phyloP scores from a whole-genome alignment of 371 early-diverging fungal genomes.

The Basidiobolus meristosporus region DNA sequence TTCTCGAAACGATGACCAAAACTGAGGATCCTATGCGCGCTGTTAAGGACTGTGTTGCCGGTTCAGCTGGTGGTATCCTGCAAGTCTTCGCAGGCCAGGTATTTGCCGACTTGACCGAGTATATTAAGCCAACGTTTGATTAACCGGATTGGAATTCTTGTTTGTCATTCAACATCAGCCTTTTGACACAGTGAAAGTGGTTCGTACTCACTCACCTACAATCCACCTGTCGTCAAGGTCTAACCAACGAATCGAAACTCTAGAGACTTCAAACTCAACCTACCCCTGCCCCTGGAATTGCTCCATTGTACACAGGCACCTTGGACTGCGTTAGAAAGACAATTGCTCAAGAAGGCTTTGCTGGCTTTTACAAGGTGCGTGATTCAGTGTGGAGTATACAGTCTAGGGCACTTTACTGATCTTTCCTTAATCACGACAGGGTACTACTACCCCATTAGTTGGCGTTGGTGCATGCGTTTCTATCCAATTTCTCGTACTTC shows the following conservation, averaged over 20 bases:
- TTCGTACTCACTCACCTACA: conserved; percentile 11
- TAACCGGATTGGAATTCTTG: background rate
- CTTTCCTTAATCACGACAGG: no score
- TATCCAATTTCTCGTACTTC: conserved; percentile 56
- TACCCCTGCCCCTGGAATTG: conserved; percentile 22
- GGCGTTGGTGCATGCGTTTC: conserved; percentile 68
- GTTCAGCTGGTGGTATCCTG: conserved; percentile 56
- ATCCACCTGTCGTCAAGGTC: background rate
- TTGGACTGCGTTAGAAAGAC: conserved; percentile 60
- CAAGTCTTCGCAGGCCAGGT: conserved; percentile 67
- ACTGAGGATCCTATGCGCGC: no score
- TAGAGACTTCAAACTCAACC: conserved; percentile 75
- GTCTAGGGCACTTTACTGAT: no score
- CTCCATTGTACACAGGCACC: conserved; percentile 37
- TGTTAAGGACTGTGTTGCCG: conserved; percentile 54
- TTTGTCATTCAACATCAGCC: conserved; percentile 18
- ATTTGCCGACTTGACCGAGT: conserved; percentile 6
- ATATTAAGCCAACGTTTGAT: background rate
- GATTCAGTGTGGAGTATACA: no score
- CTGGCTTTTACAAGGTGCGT: conserved; percentile 64
- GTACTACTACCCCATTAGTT: conserved; percentile 53
- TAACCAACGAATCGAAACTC: background rate
- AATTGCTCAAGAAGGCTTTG: conserved; percentile 41
- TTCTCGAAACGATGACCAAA: no score
- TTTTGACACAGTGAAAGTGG: conserved; percentile 73